These are phyloP conservation scores for Crithidia sp. DNA, from an alignment of 208 protist species.

Conservation along the genomic window DNA sequence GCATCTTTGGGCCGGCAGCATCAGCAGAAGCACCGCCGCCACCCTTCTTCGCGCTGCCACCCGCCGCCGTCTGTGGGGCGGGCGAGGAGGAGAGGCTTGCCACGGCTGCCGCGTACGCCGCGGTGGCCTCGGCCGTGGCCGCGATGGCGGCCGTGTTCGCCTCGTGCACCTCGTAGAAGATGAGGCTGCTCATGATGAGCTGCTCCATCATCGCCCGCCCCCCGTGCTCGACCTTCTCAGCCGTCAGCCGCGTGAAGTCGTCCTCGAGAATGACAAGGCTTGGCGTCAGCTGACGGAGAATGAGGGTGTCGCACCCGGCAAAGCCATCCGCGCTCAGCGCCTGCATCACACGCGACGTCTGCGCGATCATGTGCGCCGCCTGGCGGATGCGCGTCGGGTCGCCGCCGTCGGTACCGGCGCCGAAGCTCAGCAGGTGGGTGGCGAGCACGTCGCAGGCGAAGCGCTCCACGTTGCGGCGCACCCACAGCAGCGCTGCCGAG, in stretches of 20 bases:
- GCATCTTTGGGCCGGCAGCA: conserved; percentile 2
- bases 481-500: conserved; percentile 79
- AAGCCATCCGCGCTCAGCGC: conserved; percentile 59
- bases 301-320: conserved; percentile 72
- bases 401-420: conserved; percentile 74
- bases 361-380: conserved; percentile 61
- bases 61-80: neutral
- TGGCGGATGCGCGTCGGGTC: conserved; percentile 80
- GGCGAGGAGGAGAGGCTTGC: conserved; percentile 6
- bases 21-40: neutral
- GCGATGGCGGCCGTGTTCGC: conserved; percentile 21
- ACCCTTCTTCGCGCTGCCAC: conserved; percentile 2
- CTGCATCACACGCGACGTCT: conserved; percentile 67
- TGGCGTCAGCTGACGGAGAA: conserved; percentile 69
- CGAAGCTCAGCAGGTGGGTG: conserved; percentile 77
- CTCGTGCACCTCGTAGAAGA: conserved; percentile 28
- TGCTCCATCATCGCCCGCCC: conserved; percentile 74
- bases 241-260: conserved; percentile 68
- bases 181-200: conserved; percentile 55
- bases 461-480: conserved; percentile 66
- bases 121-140: conserved; percentile 20
- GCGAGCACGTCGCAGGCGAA: conserved; percentile 74
- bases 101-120: conserved; percentile 27
- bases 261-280: conserved; percentile 73
- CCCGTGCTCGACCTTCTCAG: conserved; percentile 48